Evolutionary conservation across 2,329 filamentous ascomycete genomes (phyloP), one percentile per base, ranked within the genome.

Genomic region (Niveomyces coronatus): DNA sequence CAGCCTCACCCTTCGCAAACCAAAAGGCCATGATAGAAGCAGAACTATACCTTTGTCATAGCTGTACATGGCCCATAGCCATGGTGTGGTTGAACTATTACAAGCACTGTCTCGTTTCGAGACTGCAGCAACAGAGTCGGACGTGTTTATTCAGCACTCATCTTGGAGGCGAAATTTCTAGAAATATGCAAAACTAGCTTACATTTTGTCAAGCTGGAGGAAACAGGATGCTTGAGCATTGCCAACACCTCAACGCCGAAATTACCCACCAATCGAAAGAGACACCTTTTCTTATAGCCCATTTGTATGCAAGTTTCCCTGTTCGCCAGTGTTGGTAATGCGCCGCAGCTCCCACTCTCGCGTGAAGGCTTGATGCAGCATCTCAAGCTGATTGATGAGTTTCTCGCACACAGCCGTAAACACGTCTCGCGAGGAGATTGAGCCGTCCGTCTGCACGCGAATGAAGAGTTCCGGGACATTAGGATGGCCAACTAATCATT

Each of bases 401-500:
- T 87, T 81, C 58, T 83, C 78, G 64, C 85, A 94, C 29, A 82
- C 80, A 36, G 79, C 74, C 39, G 91, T 69, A 28, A 98, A 70
- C 2, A 88, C 87, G 50, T 94, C 85, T 49, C 88, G 88, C n/a
- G 91, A 87, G 1, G 82, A 83, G 46, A 94, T 73, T 17, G 74
- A 74, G 43, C 91, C 91, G 56, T 96, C 86, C 4, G 91, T 98
- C 63, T 94, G 87, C 42, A 98, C 75, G 41, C 91, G 85, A 43
- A 98, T 68, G 44, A 74, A 63, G 29, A 78, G 60, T 51, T 77
- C 71, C 8, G 74, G 68, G 10, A 78, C 73, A 47, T 78, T 78
- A 45, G 74, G 74, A 42, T 78, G 74, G 35, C 63, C 64, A 40
- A 77, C 74, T 59, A 39, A n/a, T n/a, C n/a, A n/a, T n/a, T n/a